phyloP scores from a whole-genome alignment of 495 filamentous ascomycete species.

The Penicillium daleae region DNA sequence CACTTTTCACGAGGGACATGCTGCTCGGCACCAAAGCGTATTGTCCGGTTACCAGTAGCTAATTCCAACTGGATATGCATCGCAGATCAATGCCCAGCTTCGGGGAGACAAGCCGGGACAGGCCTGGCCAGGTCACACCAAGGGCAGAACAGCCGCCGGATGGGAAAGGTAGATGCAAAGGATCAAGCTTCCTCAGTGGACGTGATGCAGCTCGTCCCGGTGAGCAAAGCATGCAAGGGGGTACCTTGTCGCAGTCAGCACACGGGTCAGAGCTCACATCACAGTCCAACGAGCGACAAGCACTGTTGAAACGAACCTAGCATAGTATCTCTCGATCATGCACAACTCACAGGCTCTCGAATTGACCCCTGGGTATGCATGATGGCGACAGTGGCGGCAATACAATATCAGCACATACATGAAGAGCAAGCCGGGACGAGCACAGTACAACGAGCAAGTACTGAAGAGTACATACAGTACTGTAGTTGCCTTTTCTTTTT shows the following conservation, averaged over 20 bases:
- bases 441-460: neutral
- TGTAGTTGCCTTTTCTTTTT: constrained; percentile 6
- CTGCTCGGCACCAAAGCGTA: constrained; percentile 4
- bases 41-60: constrained; percentile 5
- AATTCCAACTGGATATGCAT: neutral
- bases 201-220: constrained; percentile 3
- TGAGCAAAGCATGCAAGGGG: constrained; percentile 28
- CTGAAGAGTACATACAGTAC: neutral
- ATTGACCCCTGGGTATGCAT: constrained; percentile 11
- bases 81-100: neutral
- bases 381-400: constrained; percentile 27
- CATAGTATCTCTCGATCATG: neutral
- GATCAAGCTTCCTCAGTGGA: constrained; percentile 13
- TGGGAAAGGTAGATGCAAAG: neutral
- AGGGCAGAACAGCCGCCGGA: neutral
- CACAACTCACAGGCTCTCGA: neutral
- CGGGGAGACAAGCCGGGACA: neutral
- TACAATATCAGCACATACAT: constrained; percentile 28
- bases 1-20: constrained; percentile 17
- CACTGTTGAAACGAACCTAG: neutral
- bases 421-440: too few relatives aligned
- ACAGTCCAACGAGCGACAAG: neutral
- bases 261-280: constrained; percentile 17
- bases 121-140: neutral
- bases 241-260: constrained; percentile 10